Conservation (phyloP, 805 yeast genomes). For the Kodamaea kakaduensis region DNA sequence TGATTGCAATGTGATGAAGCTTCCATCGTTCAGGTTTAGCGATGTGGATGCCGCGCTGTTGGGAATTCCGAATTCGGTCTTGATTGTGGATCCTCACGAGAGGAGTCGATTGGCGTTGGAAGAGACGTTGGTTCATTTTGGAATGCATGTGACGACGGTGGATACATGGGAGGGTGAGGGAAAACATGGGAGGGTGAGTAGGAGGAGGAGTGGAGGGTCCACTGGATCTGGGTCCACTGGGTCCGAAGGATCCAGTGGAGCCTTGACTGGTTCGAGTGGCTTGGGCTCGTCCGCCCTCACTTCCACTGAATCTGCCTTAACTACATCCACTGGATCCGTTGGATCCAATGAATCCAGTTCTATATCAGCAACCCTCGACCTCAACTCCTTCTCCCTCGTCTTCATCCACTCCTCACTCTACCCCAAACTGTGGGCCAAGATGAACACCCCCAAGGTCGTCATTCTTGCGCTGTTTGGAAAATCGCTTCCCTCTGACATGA, state of each 20-base stretch:
- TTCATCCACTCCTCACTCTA: slow-evolving; percentile 20
- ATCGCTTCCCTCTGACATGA: slow-evolving; percentile 19
- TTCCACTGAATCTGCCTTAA: no score
- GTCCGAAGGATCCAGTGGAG: background rate
- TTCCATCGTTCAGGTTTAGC: slow-evolving; percentile 16
- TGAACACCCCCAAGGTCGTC: slow-evolving; percentile 11
- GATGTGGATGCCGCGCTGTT: slow-evolving; percentile 11
- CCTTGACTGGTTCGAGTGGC: no score
- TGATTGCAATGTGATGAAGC: slow-evolving; percentile 23
- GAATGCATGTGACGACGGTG: slow-evolving; percentile 26
- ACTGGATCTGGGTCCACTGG: background rate
- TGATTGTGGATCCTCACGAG: slow-evolving; percentile 31
- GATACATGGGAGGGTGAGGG: slow-evolving; percentile 7
- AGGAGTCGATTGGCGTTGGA: slow-evolving; percentile 29
- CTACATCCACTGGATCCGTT: no score
- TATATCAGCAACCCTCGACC: slow-evolving; percentile 11
- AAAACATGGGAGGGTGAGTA: background rate
- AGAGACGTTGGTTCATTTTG: slow-evolving; percentile 31
- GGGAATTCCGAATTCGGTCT: slow-evolving; percentile 17
- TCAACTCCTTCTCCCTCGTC: slow-evolving; percentile 15
- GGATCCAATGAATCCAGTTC: slow-evolving; percentile 5
- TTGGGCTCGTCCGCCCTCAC: no score
- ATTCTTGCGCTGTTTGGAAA: slow-evolving; percentile 29
- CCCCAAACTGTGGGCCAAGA: background rate
- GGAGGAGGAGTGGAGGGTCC: background rate